A percentile compares a stretch with the other conserved stretches of the same genome.
These are phyloP conservation scores for Ascochyta viciae-villosae DNA, from an alignment of 2,329 filamentous ascomycete genomes.

Conservation along the genomic window DNA sequence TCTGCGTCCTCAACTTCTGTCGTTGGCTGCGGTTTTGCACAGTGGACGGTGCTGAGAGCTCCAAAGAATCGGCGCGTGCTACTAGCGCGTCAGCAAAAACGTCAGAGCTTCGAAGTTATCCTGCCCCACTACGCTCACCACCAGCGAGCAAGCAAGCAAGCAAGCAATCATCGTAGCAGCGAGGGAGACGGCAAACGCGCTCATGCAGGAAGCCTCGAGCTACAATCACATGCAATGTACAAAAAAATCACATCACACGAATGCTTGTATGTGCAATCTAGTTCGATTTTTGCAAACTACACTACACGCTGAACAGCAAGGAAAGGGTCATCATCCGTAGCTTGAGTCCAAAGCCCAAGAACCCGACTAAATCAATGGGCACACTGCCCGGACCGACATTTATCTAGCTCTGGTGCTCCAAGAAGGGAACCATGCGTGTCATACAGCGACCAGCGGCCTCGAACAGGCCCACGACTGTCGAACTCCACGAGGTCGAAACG, in stretches of 20 bases:
- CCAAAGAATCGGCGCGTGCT: conserved; percentile 13
- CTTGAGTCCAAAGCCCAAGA: conserved; percentile 40
- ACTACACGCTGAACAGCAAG: conserved; percentile 46
- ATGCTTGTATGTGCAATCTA: conserved; percentile 34
- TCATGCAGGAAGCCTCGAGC: no score
- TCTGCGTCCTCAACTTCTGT: background rate
- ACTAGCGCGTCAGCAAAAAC: conserved; percentile 19
- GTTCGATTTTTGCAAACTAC: conserved; percentile 44
- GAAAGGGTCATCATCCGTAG: conserved; percentile 45
- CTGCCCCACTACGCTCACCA: conserved; percentile 28
- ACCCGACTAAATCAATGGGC: conserved; percentile 38
- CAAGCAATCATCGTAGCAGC: background rate
- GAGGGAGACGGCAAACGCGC: background rate
- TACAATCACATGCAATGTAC: no score
- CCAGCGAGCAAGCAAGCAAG: background rate
- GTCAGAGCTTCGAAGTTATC: conserved; percentile 14
- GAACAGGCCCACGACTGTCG: conserved; percentile 46
- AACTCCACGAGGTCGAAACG: conserved; percentile 40
- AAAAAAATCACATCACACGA: no score
- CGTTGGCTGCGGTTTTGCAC: background rate
- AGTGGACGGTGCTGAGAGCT: background rate
- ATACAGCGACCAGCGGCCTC: conserved; percentile 44
- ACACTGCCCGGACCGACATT: conserved; percentile 48
- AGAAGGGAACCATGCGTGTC: conserved; percentile 40
- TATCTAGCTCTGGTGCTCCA: conserved; percentile 44